Evolutionary conservation across 305 asterid genomes (phyloP), one percentile per base, ranked within the genome.

Genomic region (Fraxinus xanthoxyloides): DNA sequence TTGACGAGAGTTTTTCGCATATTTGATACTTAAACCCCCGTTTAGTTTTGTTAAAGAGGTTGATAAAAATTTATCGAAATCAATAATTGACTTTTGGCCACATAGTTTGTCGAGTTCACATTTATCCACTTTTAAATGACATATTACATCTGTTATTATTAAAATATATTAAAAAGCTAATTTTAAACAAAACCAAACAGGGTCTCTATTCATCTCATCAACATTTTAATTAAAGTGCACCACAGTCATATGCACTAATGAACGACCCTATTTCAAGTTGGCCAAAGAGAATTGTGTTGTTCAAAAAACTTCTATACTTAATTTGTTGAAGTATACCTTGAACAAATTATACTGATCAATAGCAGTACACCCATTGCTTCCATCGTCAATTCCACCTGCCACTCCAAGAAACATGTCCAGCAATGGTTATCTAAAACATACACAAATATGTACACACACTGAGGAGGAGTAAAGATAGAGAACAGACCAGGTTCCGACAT

Each of bases 311-410:
- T 43, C n/a, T 13, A 43, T 12, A 43, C 54, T 43, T 12, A 5
- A 51, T 4, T 51, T 15, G 21, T 15, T 51, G 21, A 5, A 48
- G 61, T 21, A 38, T 79, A 87, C 89, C 87, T 83, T 87, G 38
- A 83, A 87, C 61, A 85, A 76, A 8, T 83, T 73, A 40, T 87
- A 87, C 87, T 81, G 82, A 77, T 87, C 87, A 10, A 82, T 85
- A 0, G 88, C 90, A 12, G 81, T 82, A 69, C 82, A 83, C 40
- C 88, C 90, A 40, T 87, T 87, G 21, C 85, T 75, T 51, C 90
- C 88, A 23, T 85, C 88, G 26, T 61, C 70, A 51, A 87, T 79
- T 74, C 82, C 79, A 15, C 75, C 90, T 87, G 87, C 32, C 21
- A 61, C 3, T 40, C 54, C 65, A 51, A n/a, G 15, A 48, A 48